These are phyloP conservation scores for Eutrema yunnanense DNA, from an alignment of 345 rosid genomes.

Conservation along the genomic window DNA sequence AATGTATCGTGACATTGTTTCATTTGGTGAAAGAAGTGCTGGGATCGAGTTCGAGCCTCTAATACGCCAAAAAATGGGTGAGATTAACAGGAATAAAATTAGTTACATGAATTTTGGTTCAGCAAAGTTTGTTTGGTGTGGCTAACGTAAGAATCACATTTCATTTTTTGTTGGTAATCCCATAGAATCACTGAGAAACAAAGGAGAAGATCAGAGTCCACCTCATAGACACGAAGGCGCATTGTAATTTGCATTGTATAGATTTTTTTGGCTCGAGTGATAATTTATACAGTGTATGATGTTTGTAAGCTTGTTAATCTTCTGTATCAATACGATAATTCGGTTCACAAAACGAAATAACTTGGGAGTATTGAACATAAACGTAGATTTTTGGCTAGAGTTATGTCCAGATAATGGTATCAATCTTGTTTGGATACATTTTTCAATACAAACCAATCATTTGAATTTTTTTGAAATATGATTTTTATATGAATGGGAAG, in stretches of 20 bases:
- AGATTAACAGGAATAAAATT: slow-evolving; percentile 7
- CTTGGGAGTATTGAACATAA: neutral
- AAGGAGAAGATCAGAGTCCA: slow-evolving; percentile 9
- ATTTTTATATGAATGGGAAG: neutral
- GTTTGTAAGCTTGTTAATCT: slow-evolving; percentile 4
- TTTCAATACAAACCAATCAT: neutral
- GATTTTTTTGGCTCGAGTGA: neutral
- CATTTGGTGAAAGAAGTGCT: slow-evolving; percentile 57
- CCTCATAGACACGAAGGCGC: neutral
- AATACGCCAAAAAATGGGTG: slow-evolving; percentile 58
- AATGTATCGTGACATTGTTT: slow-evolving; percentile 60
- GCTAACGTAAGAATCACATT: neutral
- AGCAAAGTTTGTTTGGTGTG: neutral
- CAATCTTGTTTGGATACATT: neutral
- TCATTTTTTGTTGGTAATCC: neutral
- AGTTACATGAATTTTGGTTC: neutral
- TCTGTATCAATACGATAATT: neutral
- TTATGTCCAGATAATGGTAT: neutral
- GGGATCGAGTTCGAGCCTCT: slow-evolving; percentile 55
- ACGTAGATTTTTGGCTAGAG: neutral
- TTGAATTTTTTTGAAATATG: neutral
- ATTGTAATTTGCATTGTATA: neutral
- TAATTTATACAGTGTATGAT: neutral
- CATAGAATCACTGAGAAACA: slow-evolving; percentile 19
- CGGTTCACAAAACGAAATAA: neutral